Conservation (phyloP, 106 monocot genomes). For the Apostasia ramifera region DNA sequence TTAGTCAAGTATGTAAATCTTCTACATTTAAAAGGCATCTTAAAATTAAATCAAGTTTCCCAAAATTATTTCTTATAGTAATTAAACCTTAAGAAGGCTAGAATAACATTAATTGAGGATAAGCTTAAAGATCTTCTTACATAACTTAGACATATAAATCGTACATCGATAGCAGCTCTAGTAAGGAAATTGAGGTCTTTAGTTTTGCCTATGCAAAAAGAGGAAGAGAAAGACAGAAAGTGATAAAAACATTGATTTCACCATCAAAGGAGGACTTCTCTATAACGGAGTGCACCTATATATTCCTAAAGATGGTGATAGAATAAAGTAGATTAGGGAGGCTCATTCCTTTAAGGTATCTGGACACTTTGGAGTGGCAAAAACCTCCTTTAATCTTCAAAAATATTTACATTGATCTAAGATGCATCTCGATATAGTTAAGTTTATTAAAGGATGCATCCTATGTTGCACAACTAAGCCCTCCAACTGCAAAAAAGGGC, state of each 20-base stretch:
- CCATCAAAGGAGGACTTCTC: background rate
- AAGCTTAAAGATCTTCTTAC: too few relatives aligned
- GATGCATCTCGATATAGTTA: background rate
- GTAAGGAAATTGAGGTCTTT: too few relatives aligned
- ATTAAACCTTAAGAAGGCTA: too few relatives aligned
- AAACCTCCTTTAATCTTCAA: background rate
- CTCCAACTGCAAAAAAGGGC: constrained; percentile 1
- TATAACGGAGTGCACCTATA: background rate
- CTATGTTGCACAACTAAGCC: constrained; percentile 5
- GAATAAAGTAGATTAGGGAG: background rate
- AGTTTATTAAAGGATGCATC: background rate
- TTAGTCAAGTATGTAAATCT: too few relatives aligned
- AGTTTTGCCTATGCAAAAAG: too few relatives aligned
- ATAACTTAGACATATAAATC: too few relatives aligned
- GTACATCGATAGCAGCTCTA: too few relatives aligned
- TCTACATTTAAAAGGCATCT: too few relatives aligned
- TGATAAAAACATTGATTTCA: background rate
- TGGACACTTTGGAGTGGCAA: constrained; percentile 1
- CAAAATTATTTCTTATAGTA: too few relatives aligned
- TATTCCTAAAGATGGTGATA: background rate
- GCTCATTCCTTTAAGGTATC: constrained; percentile 2
- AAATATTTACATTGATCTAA: constrained; percentile 1
- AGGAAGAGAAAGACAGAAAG: too few relatives aligned
- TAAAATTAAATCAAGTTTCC: too few relatives aligned
- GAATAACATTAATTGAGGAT: too few relatives aligned